Percentiles rank a stretch among this genome's conserved stretches.
These are phyloP conservation scores for Podaxis carcinomalis DNA, from an alignment of 768 basidiomycete species.

Conservation along the genomic window DNA sequence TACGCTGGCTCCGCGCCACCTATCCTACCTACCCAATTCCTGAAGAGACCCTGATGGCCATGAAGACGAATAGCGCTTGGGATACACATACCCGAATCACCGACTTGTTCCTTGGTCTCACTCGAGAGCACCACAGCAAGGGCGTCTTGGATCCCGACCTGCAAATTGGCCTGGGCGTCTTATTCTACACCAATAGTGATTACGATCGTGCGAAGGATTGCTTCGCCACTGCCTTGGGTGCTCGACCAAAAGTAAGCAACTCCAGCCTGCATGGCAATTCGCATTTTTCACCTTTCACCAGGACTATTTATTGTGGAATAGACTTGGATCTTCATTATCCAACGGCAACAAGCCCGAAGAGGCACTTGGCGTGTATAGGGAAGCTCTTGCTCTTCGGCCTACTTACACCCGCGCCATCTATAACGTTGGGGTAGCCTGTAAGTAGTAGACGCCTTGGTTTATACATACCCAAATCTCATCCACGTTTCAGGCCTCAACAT, in stretches of 20 bases:
- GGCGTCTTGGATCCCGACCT: constrained; percentile 82
- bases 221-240: constrained; percentile 82
- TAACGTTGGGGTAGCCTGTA: constrained; percentile 97
- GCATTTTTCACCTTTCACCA: constrained; percentile 14
- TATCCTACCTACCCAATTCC: constrained; percentile 55
- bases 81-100: constrained; percentile 76
- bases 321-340: constrained; percentile 89
- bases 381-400: constrained; percentile 86
- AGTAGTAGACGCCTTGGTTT: constrained; percentile 25
- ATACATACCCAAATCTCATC: constrained; percentile 5
- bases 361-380: constrained; percentile 83
- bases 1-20: constrained; percentile 76
- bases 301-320: constrained; percentile 97
- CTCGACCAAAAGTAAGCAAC: constrained; percentile 54
- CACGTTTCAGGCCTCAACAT: constrained; percentile 79
- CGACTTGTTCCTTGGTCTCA: constrained; percentile 77
- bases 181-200: constrained; percentile 86
- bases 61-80: constrained; percentile 66
- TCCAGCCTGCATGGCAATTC: neutral
- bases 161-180: constrained; percentile 87
- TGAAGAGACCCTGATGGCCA: constrained; percentile 50
- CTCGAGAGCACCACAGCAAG: constrained; percentile 74
- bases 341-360: constrained; percentile 95
- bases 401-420: constrained; percentile 97
- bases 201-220: constrained; percentile 93